A percentile compares a stretch with the other conserved stretches of the same genome.
Evolutionary conservation across 495 filamentous ascomycete genomes (phyloP).

Genomic region (Clavariopsis aquatica): DNA sequence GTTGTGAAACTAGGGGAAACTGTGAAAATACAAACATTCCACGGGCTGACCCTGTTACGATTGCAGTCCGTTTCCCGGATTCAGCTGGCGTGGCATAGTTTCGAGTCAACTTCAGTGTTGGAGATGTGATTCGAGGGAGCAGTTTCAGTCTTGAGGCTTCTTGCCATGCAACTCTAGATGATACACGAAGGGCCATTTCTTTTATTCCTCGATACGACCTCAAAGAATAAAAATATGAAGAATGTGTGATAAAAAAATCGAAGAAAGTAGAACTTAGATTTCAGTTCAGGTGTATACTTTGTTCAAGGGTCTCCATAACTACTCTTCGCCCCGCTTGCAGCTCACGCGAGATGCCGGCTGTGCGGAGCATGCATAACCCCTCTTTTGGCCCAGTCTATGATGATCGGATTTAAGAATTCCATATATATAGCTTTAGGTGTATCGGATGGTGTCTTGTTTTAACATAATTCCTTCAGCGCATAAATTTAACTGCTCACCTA

Average conservation of each 20-base stretch:
- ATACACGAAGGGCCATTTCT: conserved; percentile 17
- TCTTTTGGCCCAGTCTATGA: not conserved
- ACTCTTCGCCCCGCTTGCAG: no score
- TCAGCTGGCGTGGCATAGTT: conserved; percentile 12
- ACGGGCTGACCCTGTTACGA: conserved; percentile 59
- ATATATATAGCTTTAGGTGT: not conserved
- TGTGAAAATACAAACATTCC: conserved; percentile 51
- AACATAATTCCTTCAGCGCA: not conserved
- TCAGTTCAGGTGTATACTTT: no score
- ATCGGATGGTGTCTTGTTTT: not conserved
- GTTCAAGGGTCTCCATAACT: no score
- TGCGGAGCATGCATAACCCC: conserved; percentile 20
- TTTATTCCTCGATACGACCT: no score
- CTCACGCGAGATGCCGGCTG: not conserved
- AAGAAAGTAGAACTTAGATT: not conserved
- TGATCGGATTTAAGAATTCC: not conserved
- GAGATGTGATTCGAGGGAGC: not conserved
- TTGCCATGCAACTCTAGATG: conserved; percentile 10
- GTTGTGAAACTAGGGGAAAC: conserved; percentile 1
- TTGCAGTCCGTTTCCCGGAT: conserved; percentile 47
- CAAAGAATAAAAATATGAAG: not conserved
- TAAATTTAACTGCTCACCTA: no score
- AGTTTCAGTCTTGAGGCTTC: conserved; percentile 4
- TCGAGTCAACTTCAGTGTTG: conserved; percentile 13
- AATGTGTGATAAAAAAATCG: not conserved